These are phyloP conservation scores for Abrus precatorius DNA, from an alignment of 306 rosid species.

Conservation along the genomic window DNA sequence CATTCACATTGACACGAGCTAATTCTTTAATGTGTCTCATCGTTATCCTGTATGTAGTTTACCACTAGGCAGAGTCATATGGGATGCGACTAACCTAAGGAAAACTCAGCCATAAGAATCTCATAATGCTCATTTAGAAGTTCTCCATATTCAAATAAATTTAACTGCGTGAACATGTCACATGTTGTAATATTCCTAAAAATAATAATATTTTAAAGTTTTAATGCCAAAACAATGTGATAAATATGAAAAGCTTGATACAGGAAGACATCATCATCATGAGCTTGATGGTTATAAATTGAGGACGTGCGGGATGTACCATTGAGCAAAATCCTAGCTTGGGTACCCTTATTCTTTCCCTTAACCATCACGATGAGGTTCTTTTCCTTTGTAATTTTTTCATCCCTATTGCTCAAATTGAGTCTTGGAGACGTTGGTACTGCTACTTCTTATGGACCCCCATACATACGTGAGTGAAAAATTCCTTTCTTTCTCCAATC, in stretches of 20 bases:
- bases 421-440: conserved; percentile 62
- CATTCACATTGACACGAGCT: neutral
- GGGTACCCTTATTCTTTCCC: neutral
- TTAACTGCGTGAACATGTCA: neutral
- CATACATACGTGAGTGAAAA: conserved; percentile 63
- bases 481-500: neutral
- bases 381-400: conserved; percentile 18
- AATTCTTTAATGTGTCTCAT: neutral
- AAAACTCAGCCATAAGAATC: conserved; percentile 27
- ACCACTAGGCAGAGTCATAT: conserved; percentile 5
- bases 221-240: neutral
- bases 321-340: conserved; percentile 6
- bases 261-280: neutral
- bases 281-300: conserved; percentile 41
- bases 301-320: neutral
- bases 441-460: conserved; percentile 63
- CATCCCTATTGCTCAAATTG: conserved; percentile 38
- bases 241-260: conserved; percentile 19
- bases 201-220: neutral
- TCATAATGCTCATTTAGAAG: conserved; percentile 17
- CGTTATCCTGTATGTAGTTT: conserved; percentile 13
- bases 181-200: conserved; percentile 17
- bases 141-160: no score
- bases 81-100: neutral
- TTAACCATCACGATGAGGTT: neutral